These are phyloP conservation scores for Salix suchowensis DNA, from an alignment of 345 rosid genomes.

Conservation along the genomic window DNA sequence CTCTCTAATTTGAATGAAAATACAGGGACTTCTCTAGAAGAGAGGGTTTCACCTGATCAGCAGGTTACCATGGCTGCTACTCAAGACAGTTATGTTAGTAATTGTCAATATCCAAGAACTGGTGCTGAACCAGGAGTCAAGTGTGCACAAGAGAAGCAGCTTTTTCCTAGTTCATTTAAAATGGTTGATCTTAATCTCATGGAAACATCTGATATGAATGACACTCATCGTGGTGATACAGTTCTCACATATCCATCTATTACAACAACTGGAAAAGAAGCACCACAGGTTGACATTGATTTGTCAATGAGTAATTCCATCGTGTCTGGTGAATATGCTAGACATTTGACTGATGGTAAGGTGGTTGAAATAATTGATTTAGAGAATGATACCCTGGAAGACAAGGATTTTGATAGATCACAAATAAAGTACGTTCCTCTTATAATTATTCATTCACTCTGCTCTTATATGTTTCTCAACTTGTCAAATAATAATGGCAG, in stretches of 20 bases:
- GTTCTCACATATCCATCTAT: conserved; percentile 30
- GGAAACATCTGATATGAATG: conserved; percentile 59
- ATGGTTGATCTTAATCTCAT: conserved; percentile 88
- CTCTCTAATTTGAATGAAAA: conserved; percentile 30
- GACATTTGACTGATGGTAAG: conserved; percentile 45
- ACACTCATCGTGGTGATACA: conserved; percentile 42
- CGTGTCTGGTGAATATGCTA: conserved; percentile 43
- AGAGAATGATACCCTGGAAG: conserved; percentile 64
- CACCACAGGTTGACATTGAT: conserved; percentile 57
- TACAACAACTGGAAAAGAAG: conserved; percentile 41
- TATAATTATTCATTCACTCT: background rate
- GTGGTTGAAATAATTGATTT: conserved; percentile 88
- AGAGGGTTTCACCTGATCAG: conserved; percentile 29
- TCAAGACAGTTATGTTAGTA: conserved; percentile 29
- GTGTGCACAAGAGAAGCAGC: conserved; percentile 67
- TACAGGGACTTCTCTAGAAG: conserved; percentile 24
- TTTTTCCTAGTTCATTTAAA: conserved; percentile 77
- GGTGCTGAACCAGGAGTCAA: conserved; percentile 32
- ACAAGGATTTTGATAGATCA: conserved; percentile 42
- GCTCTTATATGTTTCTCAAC: background rate
- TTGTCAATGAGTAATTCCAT: conserved; percentile 68
- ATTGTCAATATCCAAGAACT: conserved; percentile 25
- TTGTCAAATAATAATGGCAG: background rate
- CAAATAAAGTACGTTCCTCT: conserved; percentile 55
- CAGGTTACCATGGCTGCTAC: conserved; percentile 15